These are phyloP conservation scores for Clitopilus hobsonii DNA, from an alignment of 768 basidiomycete genomes.

Conservation along the genomic window DNA sequence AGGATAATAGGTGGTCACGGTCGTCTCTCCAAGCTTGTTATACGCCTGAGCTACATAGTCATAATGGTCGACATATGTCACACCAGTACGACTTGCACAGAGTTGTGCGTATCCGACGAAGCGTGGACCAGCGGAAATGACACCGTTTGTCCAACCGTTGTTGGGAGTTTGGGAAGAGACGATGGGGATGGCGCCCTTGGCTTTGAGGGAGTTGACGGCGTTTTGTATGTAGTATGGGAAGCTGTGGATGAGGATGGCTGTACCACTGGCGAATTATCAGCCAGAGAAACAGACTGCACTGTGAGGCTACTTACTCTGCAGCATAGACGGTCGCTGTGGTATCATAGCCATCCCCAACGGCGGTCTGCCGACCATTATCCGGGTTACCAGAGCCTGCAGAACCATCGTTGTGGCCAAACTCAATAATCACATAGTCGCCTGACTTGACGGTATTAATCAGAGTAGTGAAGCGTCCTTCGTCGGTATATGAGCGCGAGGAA, in stretches of 20 bases:
- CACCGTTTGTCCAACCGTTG: slow-evolving; percentile 34
- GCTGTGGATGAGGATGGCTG: slow-evolving; percentile 33
- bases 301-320: slow-evolving; percentile 22
- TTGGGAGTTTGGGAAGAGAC: slow-evolving; percentile 44
- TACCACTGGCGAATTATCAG: slow-evolving; percentile 22
- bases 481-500: slow-evolving; percentile 42
- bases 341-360: slow-evolving; percentile 33
- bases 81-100: slow-evolving; percentile 29
- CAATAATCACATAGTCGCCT: slow-evolving; percentile 39
- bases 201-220: slow-evolving; percentile 33
- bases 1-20: slow-evolving; percentile 36
- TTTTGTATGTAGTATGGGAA: slow-evolving; percentile 44
- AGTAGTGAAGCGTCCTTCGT: slow-evolving; percentile 40
- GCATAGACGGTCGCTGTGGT: slow-evolving; percentile 30
- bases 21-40: slow-evolving; percentile 31
- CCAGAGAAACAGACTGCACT: not conserved
- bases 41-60: slow-evolving; percentile 39
- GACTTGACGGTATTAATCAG: slow-evolving; percentile 32
- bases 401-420: slow-evolving; percentile 48
- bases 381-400: slow-evolving; percentile 20
- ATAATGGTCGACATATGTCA: slow-evolving; percentile 42
- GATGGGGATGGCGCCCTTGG: slow-evolving; percentile 44
- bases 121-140: slow-evolving; percentile 31
- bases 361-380: slow-evolving; percentile 39
- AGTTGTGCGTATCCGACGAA: slow-evolving; percentile 41